Evolutionary conservation across 352 stramenopile genomes (phyloP), one percentile per base, ranked within the genome.

Genomic region (Phytophthora ohioensis): DNA sequence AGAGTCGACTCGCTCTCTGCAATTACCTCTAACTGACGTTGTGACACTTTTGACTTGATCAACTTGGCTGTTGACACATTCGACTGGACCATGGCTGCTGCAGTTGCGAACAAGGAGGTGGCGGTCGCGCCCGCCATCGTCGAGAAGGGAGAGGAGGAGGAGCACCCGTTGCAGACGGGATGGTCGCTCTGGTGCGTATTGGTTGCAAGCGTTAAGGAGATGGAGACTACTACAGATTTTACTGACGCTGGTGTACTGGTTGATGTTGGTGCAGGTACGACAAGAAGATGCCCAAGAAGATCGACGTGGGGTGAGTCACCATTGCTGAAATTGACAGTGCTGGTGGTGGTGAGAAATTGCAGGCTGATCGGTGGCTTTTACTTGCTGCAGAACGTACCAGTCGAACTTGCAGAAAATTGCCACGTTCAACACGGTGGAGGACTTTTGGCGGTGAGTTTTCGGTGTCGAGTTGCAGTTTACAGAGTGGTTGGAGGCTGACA

Each of bases 231-330:
- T 30, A 9, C 45, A 57, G 15, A 59, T 6, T 31, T 46, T 41
- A 52, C 46, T 57, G 46, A 57, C 15, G 12, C 35, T 55, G 21
- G 38, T 57, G 41, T 62, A 10, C 52, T 55, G 12, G 7, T 55
- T 66, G 48, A 45, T 79, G 46, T 38, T 15, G 17, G 27, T 9
- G 41, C 84, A 97, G 92, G 92, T 98, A 97, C 69, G 93, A 98
- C 84, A 97, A 97, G 82, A 98, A 98, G 78, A 86, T 97, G 72
- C 87, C 89, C 39, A 95, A 94, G 79, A 94, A 94, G 64, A 95
- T 92, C 71, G 87, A 96, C 72, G 82, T 95, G 39, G 86, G 85
- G 85, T 96, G 80, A 65, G 82, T 80, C 15, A 15, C n/a, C 36
- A 51, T 31, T 68, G 13, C 11, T 47, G 36, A 46, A 64, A 42